Percentiles rank a stretch among this genome's conserved stretches.
These are phyloP conservation scores for Escovopsis sp. DNA, from an alignment of 2,329 filamentous ascomycete genomes.

Conservation along the genomic window DNA sequence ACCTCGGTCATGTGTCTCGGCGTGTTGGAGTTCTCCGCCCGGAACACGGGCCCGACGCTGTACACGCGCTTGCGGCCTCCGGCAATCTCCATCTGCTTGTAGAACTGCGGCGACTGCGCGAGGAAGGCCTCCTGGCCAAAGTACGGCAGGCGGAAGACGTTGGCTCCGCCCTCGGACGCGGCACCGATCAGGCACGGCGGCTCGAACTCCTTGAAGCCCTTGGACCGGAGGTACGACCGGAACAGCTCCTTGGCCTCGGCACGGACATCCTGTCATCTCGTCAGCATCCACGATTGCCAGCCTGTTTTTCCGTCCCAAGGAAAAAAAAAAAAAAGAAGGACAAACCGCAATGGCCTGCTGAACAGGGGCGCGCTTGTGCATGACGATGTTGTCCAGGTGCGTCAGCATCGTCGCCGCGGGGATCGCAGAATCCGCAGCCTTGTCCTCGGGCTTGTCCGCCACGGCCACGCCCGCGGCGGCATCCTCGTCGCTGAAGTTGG, in stretches of 20 bases:
- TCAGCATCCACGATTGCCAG: not conserved
- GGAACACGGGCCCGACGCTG: constrained; percentile 68
- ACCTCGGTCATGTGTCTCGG: constrained; percentile 71
- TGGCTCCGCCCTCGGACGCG: constrained; percentile 82
- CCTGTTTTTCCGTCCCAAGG: constrained; percentile 7
- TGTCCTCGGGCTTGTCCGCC: constrained; percentile 18
- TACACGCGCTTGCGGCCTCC: constrained; percentile 65
- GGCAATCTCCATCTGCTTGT: constrained; percentile 78
- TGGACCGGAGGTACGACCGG: constrained; percentile 60
- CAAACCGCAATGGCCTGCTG: constrained; percentile 68
- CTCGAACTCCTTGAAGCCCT: constrained; percentile 71
- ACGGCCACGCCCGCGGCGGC: constrained; percentile 12
- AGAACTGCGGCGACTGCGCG: constrained; percentile 71
- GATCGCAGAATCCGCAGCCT: constrained; percentile 27
- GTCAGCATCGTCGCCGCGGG: constrained; percentile 61
- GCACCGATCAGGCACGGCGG: constrained; percentile 81
- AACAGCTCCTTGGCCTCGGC: constrained; percentile 55
- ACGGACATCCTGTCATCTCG: constrained; percentile 17
- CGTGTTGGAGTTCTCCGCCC: constrained; percentile 77
- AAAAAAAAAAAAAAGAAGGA: constrained; percentile 21
- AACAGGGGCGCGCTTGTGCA: constrained; percentile 83
- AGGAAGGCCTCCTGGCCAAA: constrained; percentile 73
- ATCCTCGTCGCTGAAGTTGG: constrained; percentile 45
- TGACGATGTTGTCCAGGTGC: constrained; percentile 77
- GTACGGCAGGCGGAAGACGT: constrained; percentile 82